Evolutionary conservation across 805 yeast genomes (phyloP).

Genomic region (Starmera quercuum): DNA sequence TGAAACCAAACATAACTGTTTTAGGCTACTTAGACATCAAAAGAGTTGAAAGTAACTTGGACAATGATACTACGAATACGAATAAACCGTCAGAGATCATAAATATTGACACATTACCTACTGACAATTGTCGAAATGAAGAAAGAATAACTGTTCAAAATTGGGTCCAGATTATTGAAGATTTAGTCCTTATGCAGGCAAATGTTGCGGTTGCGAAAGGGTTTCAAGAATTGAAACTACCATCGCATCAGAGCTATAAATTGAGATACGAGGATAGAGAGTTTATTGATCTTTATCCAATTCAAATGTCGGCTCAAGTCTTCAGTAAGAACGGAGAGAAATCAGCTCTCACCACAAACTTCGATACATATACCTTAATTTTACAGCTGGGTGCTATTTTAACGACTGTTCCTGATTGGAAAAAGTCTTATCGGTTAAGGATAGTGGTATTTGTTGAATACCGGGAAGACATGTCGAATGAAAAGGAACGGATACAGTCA

Average conservation of each 20-base stretch:
- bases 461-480: constrained; percentile 62
- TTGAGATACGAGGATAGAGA: constrained; percentile 28
- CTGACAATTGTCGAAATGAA: constrained; percentile 72
- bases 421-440: constrained; percentile 61
- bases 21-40: constrained; percentile 75
- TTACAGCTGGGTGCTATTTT: constrained; percentile 90
- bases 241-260: constrained; percentile 32
- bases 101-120: constrained; percentile 50
- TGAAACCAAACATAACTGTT: constrained; percentile 94
- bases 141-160: constrained; percentile 60
- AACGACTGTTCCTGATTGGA: constrained; percentile 92
- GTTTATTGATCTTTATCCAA: constrained; percentile 87
- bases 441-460: constrained; percentile 88
- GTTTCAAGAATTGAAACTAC: constrained; percentile 61
- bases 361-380: constrained; percentile 92
- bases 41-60: constrained; percentile 3
- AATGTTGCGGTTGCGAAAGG: constrained; percentile 94
- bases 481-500: constrained; percentile 49
- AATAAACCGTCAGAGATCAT: constrained; percentile 13
- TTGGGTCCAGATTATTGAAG: constrained; percentile 93
- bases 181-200: constrained; percentile 77
- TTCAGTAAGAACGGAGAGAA: constrained; percentile 55
- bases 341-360: constrained; percentile 75
- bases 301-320: constrained; percentile 88
- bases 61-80: constrained; percentile 2